A percentile compares a stretch with the other conserved stretches of the same genome.
Conservation (phyloP, 106 monocot genomes). For the Dendrobium officinale region DNA sequence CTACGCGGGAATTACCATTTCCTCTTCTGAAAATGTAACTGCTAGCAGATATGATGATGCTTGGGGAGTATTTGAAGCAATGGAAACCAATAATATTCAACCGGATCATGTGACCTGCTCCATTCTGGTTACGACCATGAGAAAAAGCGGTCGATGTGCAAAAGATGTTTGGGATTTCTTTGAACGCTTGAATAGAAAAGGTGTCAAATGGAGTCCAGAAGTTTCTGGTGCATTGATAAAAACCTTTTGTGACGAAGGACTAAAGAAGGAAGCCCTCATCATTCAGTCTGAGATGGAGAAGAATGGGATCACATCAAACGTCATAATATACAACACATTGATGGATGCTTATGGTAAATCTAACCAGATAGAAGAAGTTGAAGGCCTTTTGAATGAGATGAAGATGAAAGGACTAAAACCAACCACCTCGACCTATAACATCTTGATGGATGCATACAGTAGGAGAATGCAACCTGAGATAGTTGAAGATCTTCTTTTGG, state of each 20-base stretch:
- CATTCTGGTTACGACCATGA: constrained; percentile 65
- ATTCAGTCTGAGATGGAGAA: constrained; percentile 94
- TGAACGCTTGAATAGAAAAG: constrained; percentile 73
- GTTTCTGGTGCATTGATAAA: constrained; percentile 63
- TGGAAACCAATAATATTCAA: constrained; percentile 69
- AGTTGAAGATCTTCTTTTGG: constrained; percentile 54
- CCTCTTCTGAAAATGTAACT: constrained; percentile 2
- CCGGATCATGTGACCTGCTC: constrained; percentile 92
- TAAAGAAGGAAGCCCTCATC: constrained; percentile 86
- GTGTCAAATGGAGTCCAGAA: constrained; percentile 69
- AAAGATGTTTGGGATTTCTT: constrained; percentile 95
- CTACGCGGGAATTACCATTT: not conserved
- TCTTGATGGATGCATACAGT: constrained; percentile 90
- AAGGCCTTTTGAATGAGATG: constrained; percentile 87
- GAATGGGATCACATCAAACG: constrained; percentile 75
- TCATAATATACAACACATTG: constrained; percentile 82
- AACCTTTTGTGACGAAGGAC: constrained; percentile 77
- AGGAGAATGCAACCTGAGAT: constrained; percentile 82
- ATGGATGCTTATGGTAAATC: constrained; percentile 86
- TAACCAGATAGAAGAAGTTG: constrained; percentile 78
- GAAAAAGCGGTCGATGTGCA: constrained; percentile 51
- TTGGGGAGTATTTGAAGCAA: constrained; percentile 66
- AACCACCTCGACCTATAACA: constrained; percentile 67
- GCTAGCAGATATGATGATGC: constrained; percentile 77
- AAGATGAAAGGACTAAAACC: constrained; percentile 70